Conservation (phyloP, 805 yeast species). For the Monosporozyma solicola region DNA sequence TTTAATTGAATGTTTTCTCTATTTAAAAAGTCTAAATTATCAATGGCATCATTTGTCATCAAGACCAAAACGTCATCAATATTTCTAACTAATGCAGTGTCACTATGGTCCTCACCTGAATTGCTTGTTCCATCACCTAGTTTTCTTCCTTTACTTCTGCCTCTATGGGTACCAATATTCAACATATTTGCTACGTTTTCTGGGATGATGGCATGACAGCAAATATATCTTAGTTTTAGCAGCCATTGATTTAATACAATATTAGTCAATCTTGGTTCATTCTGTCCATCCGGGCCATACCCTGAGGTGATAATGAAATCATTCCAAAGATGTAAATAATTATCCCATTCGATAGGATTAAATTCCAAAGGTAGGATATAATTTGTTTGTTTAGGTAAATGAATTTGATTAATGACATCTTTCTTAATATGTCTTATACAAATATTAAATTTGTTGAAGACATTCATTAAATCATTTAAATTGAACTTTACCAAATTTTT, state of each 20-base stretch:
- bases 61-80: constrained; percentile 60
- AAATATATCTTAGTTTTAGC: constrained; percentile 58
- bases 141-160: not conserved
- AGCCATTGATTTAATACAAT: constrained; percentile 62
- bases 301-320: constrained; percentile 53
- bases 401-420: constrained; percentile 69
- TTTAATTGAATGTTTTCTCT: constrained; percentile 37
- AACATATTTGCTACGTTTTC: constrained; percentile 8
- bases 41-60: constrained; percentile 50
- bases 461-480: constrained; percentile 36
- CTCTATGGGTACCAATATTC: not conserved
- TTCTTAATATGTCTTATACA: constrained; percentile 67
- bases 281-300: constrained; percentile 38
- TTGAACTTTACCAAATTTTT: constrained; percentile 15
- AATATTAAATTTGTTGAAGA: constrained; percentile 50
- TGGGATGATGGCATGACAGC: constrained; percentile 61
- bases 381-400: constrained; percentile 71
- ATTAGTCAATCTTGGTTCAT: constrained; percentile 45
- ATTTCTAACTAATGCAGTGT: constrained; percentile 10
- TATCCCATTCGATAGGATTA: constrained; percentile 75
- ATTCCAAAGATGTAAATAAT: constrained; percentile 56
- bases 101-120: not conserved
- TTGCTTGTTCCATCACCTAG: constrained; percentile 4
- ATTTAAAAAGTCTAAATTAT: constrained; percentile 41
- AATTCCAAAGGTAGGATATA: constrained; percentile 64